Base-by-base conservation (phyloP, 306 rosid species). In the Lagenaria siceraria region DNA sequence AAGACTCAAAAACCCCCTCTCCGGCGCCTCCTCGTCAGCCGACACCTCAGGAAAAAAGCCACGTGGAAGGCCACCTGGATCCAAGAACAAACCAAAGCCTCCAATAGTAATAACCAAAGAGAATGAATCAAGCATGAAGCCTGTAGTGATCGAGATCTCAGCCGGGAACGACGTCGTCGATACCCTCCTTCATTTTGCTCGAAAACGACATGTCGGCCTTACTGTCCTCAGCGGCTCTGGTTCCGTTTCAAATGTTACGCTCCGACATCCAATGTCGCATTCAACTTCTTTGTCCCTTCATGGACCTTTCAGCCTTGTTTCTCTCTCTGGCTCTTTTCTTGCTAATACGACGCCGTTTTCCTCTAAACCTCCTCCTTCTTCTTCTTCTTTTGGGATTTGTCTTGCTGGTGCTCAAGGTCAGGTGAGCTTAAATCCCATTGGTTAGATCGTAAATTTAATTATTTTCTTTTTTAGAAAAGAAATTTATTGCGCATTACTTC, bases 61-160 rank as follows among this genome's bases (percentile, higher is more conserved):
- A 1, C 81, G 91, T 52, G 97, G 95, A 3, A 84, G 95, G 36
- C 97, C 95, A 4, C 87, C 77, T 3, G 95, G 97, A 0, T 88
- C 97, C 0, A 88, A 85, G 83, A 91, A 91, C 81, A 91, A 84
- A 49, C 92, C 92, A 0, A 87, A 87, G 53, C 78, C 86, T 10
- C 89, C 97, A 8, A 10, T 89, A 1, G 51, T 86, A 0, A 81
- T 86, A 43, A 77, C 73, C 38, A 77, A 82, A 6, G 86, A 83
- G 6, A 48, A 49, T 1, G 82, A 83, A 2, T 53, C 76, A 0
- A 59, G 78, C 35, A 38, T 84, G 60, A 85, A 74, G 14, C 78
- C 90, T 0, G 84, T 78, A 0, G 8, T 87, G 70, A 70, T 89
- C 21, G 89, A 87, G 68, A 83, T 92, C 27, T 51, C 89, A 21